Evolutionary conservation across 495 filamentous ascomycete genomes (phyloP).

Genomic region (Aspergillus taichungensis): DNA sequence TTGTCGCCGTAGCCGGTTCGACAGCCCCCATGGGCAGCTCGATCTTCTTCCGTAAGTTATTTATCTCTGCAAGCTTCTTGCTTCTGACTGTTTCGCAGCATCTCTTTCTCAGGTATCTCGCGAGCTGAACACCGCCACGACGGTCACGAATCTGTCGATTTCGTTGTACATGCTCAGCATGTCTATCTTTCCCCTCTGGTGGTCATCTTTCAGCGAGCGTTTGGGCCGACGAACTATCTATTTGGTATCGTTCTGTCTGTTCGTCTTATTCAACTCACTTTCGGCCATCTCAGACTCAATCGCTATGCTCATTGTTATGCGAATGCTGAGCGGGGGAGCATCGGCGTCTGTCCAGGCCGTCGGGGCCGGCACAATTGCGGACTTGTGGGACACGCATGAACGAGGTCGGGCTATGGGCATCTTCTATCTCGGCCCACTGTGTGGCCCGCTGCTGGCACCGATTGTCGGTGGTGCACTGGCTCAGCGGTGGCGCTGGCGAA

Average conservation of each 20-base stretch:
- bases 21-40: conserved; percentile 78
- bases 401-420: conserved; percentile 84
- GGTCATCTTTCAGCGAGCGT: conserved; percentile 83
- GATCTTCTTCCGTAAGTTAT: conserved; percentile 70
- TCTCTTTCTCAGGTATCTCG: conserved; percentile 59
- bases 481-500: conserved; percentile 67
- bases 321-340: conserved; percentile 72
- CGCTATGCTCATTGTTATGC: conserved; percentile 77
- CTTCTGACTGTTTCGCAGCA: conserved; percentile 35
- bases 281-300: conserved; percentile 69
- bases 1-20: conserved; percentile 66
- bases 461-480: conserved; percentile 78
- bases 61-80: not conserved
- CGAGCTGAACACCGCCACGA: conserved; percentile 56
- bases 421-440: conserved; percentile 87
- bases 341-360: conserved; percentile 86
- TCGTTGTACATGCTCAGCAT: conserved; percentile 86
- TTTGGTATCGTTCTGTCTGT: conserved; percentile 70
- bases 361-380: conserved; percentile 86
- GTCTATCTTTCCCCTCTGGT: conserved; percentile 90
- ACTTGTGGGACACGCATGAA: conserved; percentile 78
- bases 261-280: conserved; percentile 67
- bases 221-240: conserved; percentile 81
- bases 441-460: conserved; percentile 75
- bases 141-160: conserved; percentile 72